Evolutionary conservation across 306 rosid species (phyloP), one percentile per base, ranked within the genome.

Genomic region (Ormosia emarginata): DNA sequence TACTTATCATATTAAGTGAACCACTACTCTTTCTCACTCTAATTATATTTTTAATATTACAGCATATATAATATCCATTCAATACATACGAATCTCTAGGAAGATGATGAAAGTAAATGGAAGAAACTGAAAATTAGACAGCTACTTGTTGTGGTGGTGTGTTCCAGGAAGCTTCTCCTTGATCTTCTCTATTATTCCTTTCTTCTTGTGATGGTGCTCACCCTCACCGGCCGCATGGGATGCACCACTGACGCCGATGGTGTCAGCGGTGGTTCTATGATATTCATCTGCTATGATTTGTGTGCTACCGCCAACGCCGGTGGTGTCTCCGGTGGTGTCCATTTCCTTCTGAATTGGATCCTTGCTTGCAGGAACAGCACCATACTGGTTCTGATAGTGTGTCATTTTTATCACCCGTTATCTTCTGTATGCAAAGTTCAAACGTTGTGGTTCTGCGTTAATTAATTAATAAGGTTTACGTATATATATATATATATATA

Each of bases 311-410:
- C 76, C 75, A 2, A 32, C 3, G 2, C 75, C 86, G 0, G 67
- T 71, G 49, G 63, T 78, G 76, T 73, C 77, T 3, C 74, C 84
- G 36, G 46, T 24, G 11, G 18, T 6, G 2, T 84, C 87, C 66
- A 75, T 75, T 68, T 62, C 86, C 63, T 14, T 71, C 79, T 64
- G 77, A 46, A 83, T 57, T 14, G 82, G 57, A 55, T 83, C 17
- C 63, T 53, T 53, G 71, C 74, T 83, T 32, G 30, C 17, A 30
- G 87, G 68, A 75, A 83, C 87, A 1, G 87, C 89, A 55, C 89
- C 85, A 3, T 83, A 86, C 52, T 86, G 89, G 65, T 86, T 86
- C 62, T 86, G 87, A 71, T 75, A 86, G 7, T 83, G 58, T 15
- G 43, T 77, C 87, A 83, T 86, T 59, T 5, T 18, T 30, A 1